Percentiles rank a stretch among this genome's conserved stretches.
Conservation (phyloP, 116 monocot species). For the Thalassia testudinum region DNA sequence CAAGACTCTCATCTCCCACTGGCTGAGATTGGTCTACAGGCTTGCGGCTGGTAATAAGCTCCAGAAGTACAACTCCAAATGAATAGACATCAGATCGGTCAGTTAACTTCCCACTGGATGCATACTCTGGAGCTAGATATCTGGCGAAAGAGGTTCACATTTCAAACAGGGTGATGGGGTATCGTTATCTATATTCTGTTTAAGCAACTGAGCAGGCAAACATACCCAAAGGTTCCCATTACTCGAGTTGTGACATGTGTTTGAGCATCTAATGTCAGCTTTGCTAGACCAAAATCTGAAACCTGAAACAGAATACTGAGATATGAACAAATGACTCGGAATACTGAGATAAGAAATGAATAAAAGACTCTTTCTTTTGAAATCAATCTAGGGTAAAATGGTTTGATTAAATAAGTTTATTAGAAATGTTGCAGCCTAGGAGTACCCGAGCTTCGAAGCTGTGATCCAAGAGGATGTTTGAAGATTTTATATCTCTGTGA, state of each 20-base stretch:
- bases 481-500: conserved; percentile 76
- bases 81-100: conserved; percentile 93
- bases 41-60: conserved; percentile 81
- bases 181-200: too few relatives aligned
- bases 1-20: conserved; percentile 93
- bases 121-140: conserved; percentile 96
- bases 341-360: too few relatives aligned
- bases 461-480: conserved; percentile 62
- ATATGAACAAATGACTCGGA: too few relatives aligned
- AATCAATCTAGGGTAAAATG: too few relatives aligned
- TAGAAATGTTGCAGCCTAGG: too few relatives aligned
- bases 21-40: conserved; percentile 85
- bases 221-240: conserved; percentile 96
- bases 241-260: conserved; percentile 92
- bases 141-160: conserved; percentile 12
- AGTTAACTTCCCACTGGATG: conserved; percentile 84
- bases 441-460: conserved; percentile 67
- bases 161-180: background rate
- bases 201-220: background rate
- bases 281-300: conserved; percentile 95
- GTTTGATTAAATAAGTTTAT: too few relatives aligned
- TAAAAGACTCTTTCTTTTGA: too few relatives aligned
- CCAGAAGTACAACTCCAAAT: conserved; percentile 91
- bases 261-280: conserved; percentile 61
- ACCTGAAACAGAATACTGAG: conserved; percentile 30